A percentile compares a stretch with the other conserved stretches of the same genome.
Conservation (phyloP, 2,329 filamentous ascomycete genomes). For the Aspergillus sp. region DNA sequence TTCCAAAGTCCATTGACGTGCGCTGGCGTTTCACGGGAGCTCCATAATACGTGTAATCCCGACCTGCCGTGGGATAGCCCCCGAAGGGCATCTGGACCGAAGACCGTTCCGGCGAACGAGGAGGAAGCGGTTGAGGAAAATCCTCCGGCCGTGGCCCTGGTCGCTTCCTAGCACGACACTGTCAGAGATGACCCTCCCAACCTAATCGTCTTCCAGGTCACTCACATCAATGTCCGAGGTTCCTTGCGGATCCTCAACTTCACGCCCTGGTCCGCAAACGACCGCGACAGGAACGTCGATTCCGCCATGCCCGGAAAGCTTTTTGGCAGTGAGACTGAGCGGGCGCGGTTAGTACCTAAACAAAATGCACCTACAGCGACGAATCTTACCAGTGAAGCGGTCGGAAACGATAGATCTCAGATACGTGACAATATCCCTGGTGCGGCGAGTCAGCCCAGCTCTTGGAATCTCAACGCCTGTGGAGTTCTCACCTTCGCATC, state of each 20-base stretch:
- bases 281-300: conserved; percentile 69
- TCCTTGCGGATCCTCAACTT: conserved; percentile 76
- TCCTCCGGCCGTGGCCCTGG: conserved; percentile 29
- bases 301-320: conserved; percentile 71
- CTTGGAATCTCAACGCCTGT: conserved; percentile 3
- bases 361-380: no score
- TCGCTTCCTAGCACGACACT: conserved; percentile 26
- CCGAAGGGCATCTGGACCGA: conserved; percentile 27
- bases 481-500: conserved; percentile 46
- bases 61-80: conserved; percentile 22
- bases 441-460: conserved; percentile 10
- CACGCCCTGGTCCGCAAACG: conserved; percentile 80
- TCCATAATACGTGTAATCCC: conserved; percentile 29
- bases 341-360: no score
- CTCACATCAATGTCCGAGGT: conserved; percentile 49
- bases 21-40: conserved; percentile 30
- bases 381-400: conserved; percentile 53
- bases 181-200: conserved; percentile 8
- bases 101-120: conserved; percentile 30
- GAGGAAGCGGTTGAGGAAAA: conserved; percentile 25
- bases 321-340: conserved; percentile 44
- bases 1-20: conserved; percentile 30
- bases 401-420: conserved; percentile 52
- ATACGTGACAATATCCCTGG: conserved; percentile 38
- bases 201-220: conserved; percentile 1